Evolutionary conservation across 2,329 filamentous ascomycete species (phyloP).

Genomic region (Byssothecium circinans): DNA sequence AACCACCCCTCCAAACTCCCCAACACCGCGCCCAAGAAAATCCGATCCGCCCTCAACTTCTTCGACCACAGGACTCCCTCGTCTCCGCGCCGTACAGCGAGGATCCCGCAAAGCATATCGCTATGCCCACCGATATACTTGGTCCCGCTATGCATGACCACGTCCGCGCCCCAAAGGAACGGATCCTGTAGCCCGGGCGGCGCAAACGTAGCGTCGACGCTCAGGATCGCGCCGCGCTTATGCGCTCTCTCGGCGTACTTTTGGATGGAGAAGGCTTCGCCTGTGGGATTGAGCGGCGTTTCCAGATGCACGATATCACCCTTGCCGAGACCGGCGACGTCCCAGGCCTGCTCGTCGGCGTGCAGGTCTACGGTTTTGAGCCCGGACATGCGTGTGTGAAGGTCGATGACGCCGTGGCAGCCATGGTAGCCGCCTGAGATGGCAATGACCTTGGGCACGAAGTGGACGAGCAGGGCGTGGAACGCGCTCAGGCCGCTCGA

Average conservation of each 20-base stretch:
- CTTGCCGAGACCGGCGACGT: conserved; percentile 64
- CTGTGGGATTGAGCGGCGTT: conserved; percentile 90
- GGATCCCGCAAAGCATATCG: conserved; percentile 86
- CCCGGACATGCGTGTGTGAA: conserved; percentile 75
- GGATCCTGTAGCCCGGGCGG: conserved; percentile 89
- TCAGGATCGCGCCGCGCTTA: conserved; percentile 70
- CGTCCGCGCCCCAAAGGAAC: conserved; percentile 76
- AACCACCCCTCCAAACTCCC: conserved; percentile 92
- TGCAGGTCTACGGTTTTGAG: conserved; percentile 70
- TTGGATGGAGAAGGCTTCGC: conserved; percentile 73
- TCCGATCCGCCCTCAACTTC: conserved; percentile 67
- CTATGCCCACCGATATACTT: conserved; percentile 97
- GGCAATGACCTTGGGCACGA: conserved; percentile 81
- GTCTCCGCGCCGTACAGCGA: conserved; percentile 60
- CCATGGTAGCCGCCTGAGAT: conserved; percentile 90
- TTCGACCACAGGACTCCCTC: conserved; percentile 34
- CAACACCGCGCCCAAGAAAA: conserved; percentile 81
- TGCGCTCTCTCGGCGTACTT: conserved; percentile 74
- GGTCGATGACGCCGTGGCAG: conserved; percentile 78
- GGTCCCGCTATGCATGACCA: conserved; percentile 89
- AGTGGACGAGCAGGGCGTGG: conserved; percentile 79
- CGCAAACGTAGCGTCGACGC: conserved; percentile 89
- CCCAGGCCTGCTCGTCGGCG: conserved; percentile 56
- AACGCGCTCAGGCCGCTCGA: conserved; percentile 83
- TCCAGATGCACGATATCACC: conserved; percentile 91